Evolutionary conservation across 768 basidiomycete genomes (phyloP), one percentile per base, ranked within the genome.

Genomic region (Russula sp.): DNA sequence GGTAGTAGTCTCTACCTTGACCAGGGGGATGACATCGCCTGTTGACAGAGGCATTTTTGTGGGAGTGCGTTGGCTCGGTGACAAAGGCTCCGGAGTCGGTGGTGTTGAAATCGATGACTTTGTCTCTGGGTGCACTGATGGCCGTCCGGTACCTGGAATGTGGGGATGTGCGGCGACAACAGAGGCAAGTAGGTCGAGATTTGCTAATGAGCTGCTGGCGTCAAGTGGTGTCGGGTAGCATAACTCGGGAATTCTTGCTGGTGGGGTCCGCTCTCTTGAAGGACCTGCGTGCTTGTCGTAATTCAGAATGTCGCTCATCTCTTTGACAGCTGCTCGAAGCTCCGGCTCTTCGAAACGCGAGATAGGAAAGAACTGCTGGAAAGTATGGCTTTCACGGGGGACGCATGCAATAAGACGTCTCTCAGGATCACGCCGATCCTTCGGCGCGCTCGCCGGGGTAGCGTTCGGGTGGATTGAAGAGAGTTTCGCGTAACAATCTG

Each of bases 401-500:
- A 65, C 87, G 87, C 50, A 77, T 75, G 69, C 85, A 81, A 11
- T 80, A 74, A 64, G 85, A 80, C 68, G 80, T 83, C 69, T 89
- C 85, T 57, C 84, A 73, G 60, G 78, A 75, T 18, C 63, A 39
- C 63, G 63, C 34, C 63, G 63, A 64, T 64, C 63, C 58, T 60
- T 64, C 10, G 63, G 50, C 14, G 54, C 63, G 42, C 22, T 56
- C 27, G 42, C 73, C 37, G 77, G 76, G 4, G 77, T 74, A 7
- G 80, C 79, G 39, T 75, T 78, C 3, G 77, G 75, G 32, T 76
- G 77, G 64, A 82, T 82, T 63, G 76, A 74, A 4, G 85, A 88
- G 35, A 89, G 75, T 10, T 85, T 82, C 57, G 76, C 77, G 69
- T 83, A 89, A 71, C 94, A 97, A 60, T 91, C 89, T 1, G 85